A percentile compares a stretch with the other conserved stretches of the same genome.
Evolutionary conservation across 352 stramenopile species (phyloP).

Genomic region (Phytophthora fragariae): DNA sequence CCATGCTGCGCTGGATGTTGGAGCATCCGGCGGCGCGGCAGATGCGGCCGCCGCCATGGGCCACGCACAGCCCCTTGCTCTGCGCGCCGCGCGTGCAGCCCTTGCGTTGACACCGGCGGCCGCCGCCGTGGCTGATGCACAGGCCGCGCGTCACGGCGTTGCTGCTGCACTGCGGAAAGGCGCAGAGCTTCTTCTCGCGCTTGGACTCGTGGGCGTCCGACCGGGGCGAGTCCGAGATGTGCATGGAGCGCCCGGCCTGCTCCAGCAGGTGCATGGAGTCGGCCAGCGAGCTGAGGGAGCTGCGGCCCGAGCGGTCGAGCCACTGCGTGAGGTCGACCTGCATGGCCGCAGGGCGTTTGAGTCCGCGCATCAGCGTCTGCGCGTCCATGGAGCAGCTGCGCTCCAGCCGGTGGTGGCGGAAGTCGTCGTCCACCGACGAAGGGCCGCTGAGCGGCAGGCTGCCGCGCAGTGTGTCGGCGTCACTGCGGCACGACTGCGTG

Average conservation of each 20-base stretch:
- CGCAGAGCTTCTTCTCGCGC: constrained; percentile 83
- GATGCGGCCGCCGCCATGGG: constrained; percentile 83
- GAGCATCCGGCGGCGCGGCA: constrained; percentile 81
- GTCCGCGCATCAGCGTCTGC: constrained; percentile 36
- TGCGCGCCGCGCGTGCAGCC: constrained; percentile 83
- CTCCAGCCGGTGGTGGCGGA: constrained; percentile 49
- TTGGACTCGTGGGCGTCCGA: constrained; percentile 34
- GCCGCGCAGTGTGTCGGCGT: constrained; percentile 24
- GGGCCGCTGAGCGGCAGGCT: constrained; percentile 9
- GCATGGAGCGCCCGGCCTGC: constrained; percentile 44
- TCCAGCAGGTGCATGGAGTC: constrained; percentile 64
- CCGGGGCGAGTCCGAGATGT: constrained; percentile 41
- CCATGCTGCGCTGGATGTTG: constrained; percentile 90
- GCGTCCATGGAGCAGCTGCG: constrained; percentile 75
- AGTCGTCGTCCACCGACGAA: constrained; percentile 18
- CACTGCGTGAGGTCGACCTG: constrained; percentile 54
- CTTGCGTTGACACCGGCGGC: constrained; percentile 82
- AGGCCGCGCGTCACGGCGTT: constrained; percentile 85
- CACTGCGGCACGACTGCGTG: constrained; percentile 36
- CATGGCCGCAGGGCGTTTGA: constrained; percentile 36
- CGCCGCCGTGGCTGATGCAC: constrained; percentile 85
- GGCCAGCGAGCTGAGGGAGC: constrained; percentile 58
- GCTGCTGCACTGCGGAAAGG: constrained; percentile 73
- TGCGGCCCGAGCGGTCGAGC: constrained; percentile 38
- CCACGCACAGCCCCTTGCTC: constrained; percentile 86